These are phyloP conservation scores for Coprinellus micaceus DNA, from an alignment of 768 basidiomycete genomes.

Conservation along the genomic window DNA sequence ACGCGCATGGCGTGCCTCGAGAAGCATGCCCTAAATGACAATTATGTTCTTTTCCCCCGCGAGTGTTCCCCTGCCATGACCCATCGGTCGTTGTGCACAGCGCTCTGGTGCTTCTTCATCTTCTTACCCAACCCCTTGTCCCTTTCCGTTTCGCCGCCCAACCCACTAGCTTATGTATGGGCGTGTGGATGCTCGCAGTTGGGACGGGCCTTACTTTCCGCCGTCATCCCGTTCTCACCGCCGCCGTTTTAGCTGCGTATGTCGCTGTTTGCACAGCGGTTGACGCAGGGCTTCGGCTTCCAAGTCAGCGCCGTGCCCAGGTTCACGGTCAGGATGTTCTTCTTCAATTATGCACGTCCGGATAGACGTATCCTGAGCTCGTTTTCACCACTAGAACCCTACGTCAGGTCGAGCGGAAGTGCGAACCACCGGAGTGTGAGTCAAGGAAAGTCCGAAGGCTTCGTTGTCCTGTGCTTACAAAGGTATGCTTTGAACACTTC, in stretches of 20 bases:
- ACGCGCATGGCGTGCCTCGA: conserved; percentile 1
- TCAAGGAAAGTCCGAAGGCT: too few species aligned
- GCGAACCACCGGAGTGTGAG: too few species aligned
- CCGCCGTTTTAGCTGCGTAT: not conserved
- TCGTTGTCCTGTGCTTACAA: not conserved
- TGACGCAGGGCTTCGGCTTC: not conserved
- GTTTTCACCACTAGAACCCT: too few species aligned
- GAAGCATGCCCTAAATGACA: conserved; percentile 1
- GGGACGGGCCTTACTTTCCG: too few species aligned
- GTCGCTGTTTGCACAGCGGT: not conserved
- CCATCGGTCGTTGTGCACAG: not conserved
- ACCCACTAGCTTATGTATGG: not conserved
- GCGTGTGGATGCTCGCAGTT: too few species aligned
- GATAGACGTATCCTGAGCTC: not conserved
- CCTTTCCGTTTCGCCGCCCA: not conserved
- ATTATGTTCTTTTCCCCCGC: not conserved
- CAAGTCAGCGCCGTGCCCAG: not conserved
- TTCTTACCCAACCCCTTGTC: not conserved
- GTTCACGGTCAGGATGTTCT: not conserved
- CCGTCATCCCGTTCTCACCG: too few species aligned
- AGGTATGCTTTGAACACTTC: not conserved
- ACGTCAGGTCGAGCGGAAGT: too few species aligned
- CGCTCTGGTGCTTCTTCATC: not conserved
- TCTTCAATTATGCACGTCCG: not conserved
- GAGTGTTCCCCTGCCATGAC: not conserved